These are phyloP conservation scores for Porpolomopsis calyptriformis DNA, from an alignment of 768 basidiomycete genomes.

Conservation along the genomic window DNA sequence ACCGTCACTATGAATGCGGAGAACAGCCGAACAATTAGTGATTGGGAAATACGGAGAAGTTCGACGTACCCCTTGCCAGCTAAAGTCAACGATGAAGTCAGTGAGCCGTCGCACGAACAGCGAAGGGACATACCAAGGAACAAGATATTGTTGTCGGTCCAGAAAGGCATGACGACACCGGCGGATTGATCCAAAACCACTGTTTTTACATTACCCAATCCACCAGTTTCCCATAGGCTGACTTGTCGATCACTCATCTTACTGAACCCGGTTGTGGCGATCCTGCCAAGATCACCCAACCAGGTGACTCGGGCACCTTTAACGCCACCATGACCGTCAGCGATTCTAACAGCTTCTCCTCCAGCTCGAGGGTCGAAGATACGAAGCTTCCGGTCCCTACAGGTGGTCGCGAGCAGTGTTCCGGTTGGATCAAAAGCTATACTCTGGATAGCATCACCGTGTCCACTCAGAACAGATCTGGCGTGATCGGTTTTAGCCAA, in stretches of 20 bases:
- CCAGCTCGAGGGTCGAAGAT: conserved; percentile 85
- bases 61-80: conserved; percentile 79
- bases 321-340: conserved; percentile 87
- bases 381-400: conserved; percentile 83
- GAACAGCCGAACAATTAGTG: conserved; percentile 1
- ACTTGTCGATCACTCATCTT: conserved; percentile 94
- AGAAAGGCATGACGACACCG: conserved; percentile 96
- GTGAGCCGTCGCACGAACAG: background rate
- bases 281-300: conserved; percentile 82
- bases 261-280: conserved; percentile 94
- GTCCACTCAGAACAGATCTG: conserved; percentile 52
- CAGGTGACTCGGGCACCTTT: conserved; percentile 84
- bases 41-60: background rate
- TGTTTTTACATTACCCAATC: conserved; percentile 67
- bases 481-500: conserved; percentile 62
- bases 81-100: conserved; percentile 15
- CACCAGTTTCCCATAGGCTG: conserved; percentile 78
- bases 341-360: conserved; percentile 66
- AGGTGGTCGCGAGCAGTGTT: conserved; percentile 77
- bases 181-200: conserved; percentile 78
- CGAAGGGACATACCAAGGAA: conserved; percentile 52
- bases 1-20: conserved; percentile 54
- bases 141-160: conserved; percentile 85
- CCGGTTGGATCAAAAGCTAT: conserved; percentile 77
- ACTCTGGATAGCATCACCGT: conserved; percentile 82